Evolutionary conservation across 1,284 basidiomycete species (phyloP), one percentile per base, ranked within the genome.

Genomic region (Ganoderma sinense): DNA sequence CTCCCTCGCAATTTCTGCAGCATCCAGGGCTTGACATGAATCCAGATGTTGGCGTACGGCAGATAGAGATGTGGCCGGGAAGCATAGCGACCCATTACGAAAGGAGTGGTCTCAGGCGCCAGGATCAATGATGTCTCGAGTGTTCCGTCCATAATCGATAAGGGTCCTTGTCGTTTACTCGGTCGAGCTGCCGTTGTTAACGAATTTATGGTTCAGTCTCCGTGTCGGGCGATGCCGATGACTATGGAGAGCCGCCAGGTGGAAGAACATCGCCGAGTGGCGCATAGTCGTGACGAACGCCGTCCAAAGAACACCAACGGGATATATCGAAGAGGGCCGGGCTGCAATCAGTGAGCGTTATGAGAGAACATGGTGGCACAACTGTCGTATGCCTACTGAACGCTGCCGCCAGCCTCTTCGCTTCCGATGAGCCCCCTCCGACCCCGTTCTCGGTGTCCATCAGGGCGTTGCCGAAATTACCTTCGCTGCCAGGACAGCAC

Each of bases 11-110:
- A n/a, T n/a, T 23, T 48, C n/a, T n/a, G 45, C 2, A 11, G 45
- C 31, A 56, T 56, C 53, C 26, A 31, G 53, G 31, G 31, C 29
- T 33, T 56, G 53, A 56, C 31, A 20, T 16, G 53, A 56, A 33
- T 31, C 56, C 16, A 59, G 18, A 59, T 20, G 31, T 36, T n/a
- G 33, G 20, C 56, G n/a, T 23, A n/a, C 33, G 56, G n/a, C 56
- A 39, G 56, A 58, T 39, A 39, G 36, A 59, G 39, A n/a, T 59
- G 56, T 39, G 56, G 36, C 56, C 36, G 18, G 36, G 58, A 60
- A 60, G 36, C 58, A 60, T 60, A n/a, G 23, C 10, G 56, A 58
- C 56, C 56, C n/a, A 23, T 8, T 26, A 48, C 45, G 48, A 10
- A 20, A 51, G 23, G 7, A 51, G 10, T 31, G 29, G 29, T 16